Evolutionary conservation across 306 rosid genomes (phyloP).

Genomic region (Casuarina cunninghamiana): DNA sequence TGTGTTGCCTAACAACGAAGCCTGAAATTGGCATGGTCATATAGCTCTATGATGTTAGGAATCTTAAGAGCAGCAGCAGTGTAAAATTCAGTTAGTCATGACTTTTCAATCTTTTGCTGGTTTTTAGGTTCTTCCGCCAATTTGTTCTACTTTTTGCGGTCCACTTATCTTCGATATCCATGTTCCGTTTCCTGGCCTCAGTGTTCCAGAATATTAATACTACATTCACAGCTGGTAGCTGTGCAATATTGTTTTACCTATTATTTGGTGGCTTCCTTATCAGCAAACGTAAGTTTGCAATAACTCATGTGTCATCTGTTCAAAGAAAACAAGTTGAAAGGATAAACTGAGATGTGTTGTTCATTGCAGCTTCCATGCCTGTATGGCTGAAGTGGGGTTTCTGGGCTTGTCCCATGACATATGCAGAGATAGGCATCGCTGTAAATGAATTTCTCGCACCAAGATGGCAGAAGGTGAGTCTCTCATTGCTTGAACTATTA

Average conservation of each 20-base stretch:
- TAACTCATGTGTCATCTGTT: neutral
- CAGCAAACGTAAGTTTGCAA: constrained; percentile 18
- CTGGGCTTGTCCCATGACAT: constrained; percentile 40
- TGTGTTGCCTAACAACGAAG: neutral
- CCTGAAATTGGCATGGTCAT: neutral
- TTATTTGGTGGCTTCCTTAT: constrained; percentile 39
- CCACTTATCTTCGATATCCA: constrained; percentile 35
- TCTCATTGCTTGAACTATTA: neutral
- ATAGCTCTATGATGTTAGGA: neutral
- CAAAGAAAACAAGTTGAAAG: neutral
- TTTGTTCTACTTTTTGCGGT: constrained; percentile 33
- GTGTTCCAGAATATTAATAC: constrained; percentile 23
- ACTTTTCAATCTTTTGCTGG: neutral
- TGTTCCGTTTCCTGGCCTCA: constrained; percentile 41
- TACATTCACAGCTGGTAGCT: constrained; percentile 28
- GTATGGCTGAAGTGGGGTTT: constrained; percentile 37
- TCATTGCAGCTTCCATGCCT: constrained; percentile 39
- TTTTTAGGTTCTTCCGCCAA: constrained; percentile 39
- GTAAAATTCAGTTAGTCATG: neutral
- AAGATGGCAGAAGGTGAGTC: constrained; percentile 35
- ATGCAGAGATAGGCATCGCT: constrained; percentile 36
- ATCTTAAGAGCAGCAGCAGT: neutral
- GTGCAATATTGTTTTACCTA: constrained; percentile 11
- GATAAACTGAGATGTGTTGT: neutral
- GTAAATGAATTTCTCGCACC: constrained; percentile 36